Conservation (phyloP, 345 rosid species). For the Iberis pinnata region DNA sequence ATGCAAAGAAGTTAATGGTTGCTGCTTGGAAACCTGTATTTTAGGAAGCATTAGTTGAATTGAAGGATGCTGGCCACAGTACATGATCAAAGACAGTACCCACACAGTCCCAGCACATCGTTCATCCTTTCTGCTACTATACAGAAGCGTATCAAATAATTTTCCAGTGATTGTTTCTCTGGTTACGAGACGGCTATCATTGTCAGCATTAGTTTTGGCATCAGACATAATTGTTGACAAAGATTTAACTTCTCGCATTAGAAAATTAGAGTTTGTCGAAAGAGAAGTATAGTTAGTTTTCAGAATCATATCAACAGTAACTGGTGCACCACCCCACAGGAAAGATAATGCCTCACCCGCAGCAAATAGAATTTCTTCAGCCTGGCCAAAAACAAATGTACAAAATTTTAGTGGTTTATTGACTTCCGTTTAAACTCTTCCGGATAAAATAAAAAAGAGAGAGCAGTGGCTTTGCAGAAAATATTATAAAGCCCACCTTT, state of each 20-base stretch:
- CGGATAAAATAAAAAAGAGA: background rate
- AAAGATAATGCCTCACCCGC: constrained; percentile 94
- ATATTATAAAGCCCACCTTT: constrained; percentile 47
- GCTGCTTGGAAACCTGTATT: constrained; percentile 65
- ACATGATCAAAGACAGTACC: constrained; percentile 83
- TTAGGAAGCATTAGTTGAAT: constrained; percentile 87
- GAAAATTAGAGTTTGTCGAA: constrained; percentile 75
- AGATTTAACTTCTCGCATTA: constrained; percentile 65
- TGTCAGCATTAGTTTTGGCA: constrained; percentile 40
- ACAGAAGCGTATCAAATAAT: constrained; percentile 76
- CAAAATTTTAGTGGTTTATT: constrained; percentile 6
- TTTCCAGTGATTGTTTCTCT: constrained; percentile 64
- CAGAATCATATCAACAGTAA: constrained; percentile 77
- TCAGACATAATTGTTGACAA: constrained; percentile 35
- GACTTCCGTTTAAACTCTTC: constrained; percentile 3
- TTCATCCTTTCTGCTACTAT: constrained; percentile 89
- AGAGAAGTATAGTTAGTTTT: constrained; percentile 84
- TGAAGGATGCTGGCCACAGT: constrained; percentile 77
- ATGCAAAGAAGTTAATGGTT: constrained; percentile 4
- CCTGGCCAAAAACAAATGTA: constrained; percentile 43
- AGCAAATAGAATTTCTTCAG: constrained; percentile 90
- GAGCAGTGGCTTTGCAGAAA: background rate
- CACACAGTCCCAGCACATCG: constrained; percentile 96
- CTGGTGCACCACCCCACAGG: constrained; percentile 91
- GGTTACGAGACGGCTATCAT: constrained; percentile 41